Base-by-base conservation (phyloP, 1,139 yeast genomes). In the Arxiozyma bovina region DNA sequence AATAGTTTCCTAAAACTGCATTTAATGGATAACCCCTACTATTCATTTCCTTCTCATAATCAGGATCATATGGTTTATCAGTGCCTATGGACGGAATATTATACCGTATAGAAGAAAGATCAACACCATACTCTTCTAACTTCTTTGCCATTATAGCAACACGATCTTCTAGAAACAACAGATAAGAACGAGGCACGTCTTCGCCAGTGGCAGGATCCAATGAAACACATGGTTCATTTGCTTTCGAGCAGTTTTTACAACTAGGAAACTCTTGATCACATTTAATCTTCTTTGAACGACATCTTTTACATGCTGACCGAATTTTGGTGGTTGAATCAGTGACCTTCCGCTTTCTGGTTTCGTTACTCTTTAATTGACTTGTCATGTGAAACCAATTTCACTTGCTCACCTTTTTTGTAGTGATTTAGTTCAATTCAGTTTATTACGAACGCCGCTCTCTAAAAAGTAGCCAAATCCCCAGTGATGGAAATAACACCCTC, bases 151-250 rank as follows among this genome's bases (percentile, higher is more conserved):
- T 73, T 20, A 72, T 70, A 17, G 77, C 75, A 2, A 89, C 74
- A 45, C 82, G 73, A 54, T 81, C 83, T 65, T 90, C 96, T 55
- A 90, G 71, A 62, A 84, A 85, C 18, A 82, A 78, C 7, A 88
- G 81, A 64, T 90, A 89, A 12, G 90, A 83, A 50, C 97, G 73
- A 0, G 96, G 96, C 1, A 89, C 81, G 60, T 86, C 90, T 55
- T 96, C 73, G 0, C 96, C 96, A 0, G 96, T 87, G 4, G 89
- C 89, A 0, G 96, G 89, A 67, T 90, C 96, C 15, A 87, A 70
- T 0, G 95, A 90, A 22, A 88, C 82, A 70, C 96, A 89, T 20
- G 85, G 87, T 3, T 74, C 83, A 6, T 81, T 80, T 20, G 86
- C 84, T 61, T 81, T 82, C 30, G 74, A 76, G 70, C 96, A 89